Base-by-base conservation (phyloP, 257 asterid species). In the Cinchona pubescens region DNA sequence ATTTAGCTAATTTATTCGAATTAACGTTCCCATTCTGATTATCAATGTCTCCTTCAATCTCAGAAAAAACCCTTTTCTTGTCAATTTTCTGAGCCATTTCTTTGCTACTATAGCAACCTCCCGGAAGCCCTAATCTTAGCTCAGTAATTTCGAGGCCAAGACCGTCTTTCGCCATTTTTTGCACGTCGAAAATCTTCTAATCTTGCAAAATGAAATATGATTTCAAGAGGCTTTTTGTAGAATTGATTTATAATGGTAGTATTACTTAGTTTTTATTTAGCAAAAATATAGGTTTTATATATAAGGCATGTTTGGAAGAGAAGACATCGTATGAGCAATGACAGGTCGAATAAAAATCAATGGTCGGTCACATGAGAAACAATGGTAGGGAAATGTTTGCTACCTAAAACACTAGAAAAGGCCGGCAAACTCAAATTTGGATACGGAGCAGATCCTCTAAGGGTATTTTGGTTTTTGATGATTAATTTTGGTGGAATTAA, bases 101-200 rank as follows among this genome's bases (percentile, higher is more conserved):
- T 32, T 23, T 10, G 19, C 75, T 0, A 29, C 75, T 0, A 16
- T 14, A 27, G 18, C 63, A 51, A 25, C 81, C 76, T 7, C 97
- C 97, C 23, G 96, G 96, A 38, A 93, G 89, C 61, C 97, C 98
- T 66, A 93, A 67, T 48, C 92, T 77, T 10, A 93, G 91, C 92
- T 93, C 98, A 5, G 98, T 93, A 37, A 81, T 82, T 32, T 91
- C 98, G 1, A 90, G 85, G 18, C 83, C 88, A 19, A 73, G 69
- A 38, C 86, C 82, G 63, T 48, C 49, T 23, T 67, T 74, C 12
- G 72, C 83, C 83, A 70, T 67, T 21, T 72, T 11, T 34, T 32
- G 9, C 30, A 32, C 45, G 18, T 35, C 19, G 30, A 66, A 5
- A 16, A 61, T 34, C n/a, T 4, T 32, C 23, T 32, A 18, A 32